Conservation (phyloP, 2,329 filamentous ascomycete genomes). For the Pseudocercospora fijiensis region DNA sequence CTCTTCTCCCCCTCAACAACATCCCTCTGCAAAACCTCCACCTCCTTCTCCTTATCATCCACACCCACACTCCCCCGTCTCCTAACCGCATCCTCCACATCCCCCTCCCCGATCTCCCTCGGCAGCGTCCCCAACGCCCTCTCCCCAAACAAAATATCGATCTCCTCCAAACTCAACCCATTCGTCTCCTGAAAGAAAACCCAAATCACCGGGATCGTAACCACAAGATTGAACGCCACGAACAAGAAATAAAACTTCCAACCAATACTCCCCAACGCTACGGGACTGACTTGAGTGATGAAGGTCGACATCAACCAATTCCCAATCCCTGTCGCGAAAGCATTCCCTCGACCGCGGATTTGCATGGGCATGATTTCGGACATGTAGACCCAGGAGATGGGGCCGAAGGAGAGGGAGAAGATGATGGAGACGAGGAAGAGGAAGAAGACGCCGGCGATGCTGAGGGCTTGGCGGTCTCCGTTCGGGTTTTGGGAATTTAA, state of each 20-base stretch:
- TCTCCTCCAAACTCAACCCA: slow-evolving; percentile 56
- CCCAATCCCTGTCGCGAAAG: slow-evolving; percentile 58
- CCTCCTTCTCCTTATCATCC: slow-evolving; percentile 19
- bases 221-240: slow-evolving; percentile 50
- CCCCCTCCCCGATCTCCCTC: slow-evolving; percentile 43
- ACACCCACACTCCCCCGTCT: slow-evolving; percentile 23
- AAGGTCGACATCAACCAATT: slow-evolving; percentile 62
- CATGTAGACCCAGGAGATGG: slow-evolving; percentile 64
- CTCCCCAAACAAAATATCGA: slow-evolving; percentile 58
- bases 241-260: slow-evolving; percentile 36
- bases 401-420: slow-evolving; percentile 61
- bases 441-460: slow-evolving; percentile 64
- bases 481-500: slow-evolving; percentile 55
- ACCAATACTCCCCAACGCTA: slow-evolving; percentile 29
- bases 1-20: neutral
- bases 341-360: slow-evolving; percentile 60
- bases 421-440: slow-evolving; percentile 62
- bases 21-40: slow-evolving; percentile 19
- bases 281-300: slow-evolving; percentile 58
- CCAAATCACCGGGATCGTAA: slow-evolving; percentile 50
- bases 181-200: slow-evolving; percentile 58
- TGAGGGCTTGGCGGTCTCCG: slow-evolving; percentile 47
- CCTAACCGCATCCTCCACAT: slow-evolving; percentile 33
- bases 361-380: slow-evolving; percentile 66
- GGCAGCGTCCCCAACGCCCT: slow-evolving; percentile 50